Conservation (phyloP, 1,284 basidiomycete genomes). For the Sporisorium graminicola region DNA sequence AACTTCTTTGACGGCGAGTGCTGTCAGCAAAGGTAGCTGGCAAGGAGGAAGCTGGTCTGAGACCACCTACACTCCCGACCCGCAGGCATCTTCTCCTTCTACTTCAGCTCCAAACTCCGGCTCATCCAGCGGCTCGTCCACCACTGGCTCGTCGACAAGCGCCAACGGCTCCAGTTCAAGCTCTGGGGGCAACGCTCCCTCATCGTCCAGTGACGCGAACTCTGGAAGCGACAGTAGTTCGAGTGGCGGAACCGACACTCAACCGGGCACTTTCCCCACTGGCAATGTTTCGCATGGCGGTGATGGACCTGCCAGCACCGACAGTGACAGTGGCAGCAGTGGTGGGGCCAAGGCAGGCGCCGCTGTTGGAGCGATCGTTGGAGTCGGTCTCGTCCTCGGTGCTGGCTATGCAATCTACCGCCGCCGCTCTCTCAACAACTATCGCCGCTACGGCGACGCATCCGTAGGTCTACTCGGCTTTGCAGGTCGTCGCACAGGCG, state of each 20-base stretch:
- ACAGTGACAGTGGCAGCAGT: slow-evolving; percentile 2
- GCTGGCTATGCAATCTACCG: slow-evolving; percentile 57
- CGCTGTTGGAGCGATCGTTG: slow-evolving; percentile 54
- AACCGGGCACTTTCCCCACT: slow-evolving; percentile 28
- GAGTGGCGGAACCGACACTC: not conserved
- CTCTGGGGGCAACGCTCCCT: slow-evolving; percentile 7
- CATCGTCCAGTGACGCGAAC: slow-evolving; percentile 15
- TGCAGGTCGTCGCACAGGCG: slow-evolving; percentile 10
- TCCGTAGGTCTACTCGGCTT: slow-evolving; percentile 46
- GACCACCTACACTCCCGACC: slow-evolving; percentile 55
- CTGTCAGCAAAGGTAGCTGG: slow-evolving; percentile 40
- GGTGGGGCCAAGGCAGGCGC: slow-evolving; percentile 54
- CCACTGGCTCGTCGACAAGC: not conserved
- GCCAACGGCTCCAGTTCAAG: slow-evolving; percentile 24
- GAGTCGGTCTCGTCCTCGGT: slow-evolving; percentile 57
- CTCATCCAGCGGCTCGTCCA: not conserved
- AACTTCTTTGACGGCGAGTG: slow-evolving; percentile 10
- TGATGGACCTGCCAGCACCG: slow-evolving; percentile 4
- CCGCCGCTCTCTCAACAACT: slow-evolving; percentile 43
- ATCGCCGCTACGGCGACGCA: slow-evolving; percentile 46
- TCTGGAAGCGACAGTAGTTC: slow-evolving; percentile 3
- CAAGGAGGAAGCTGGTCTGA: slow-evolving; percentile 53
- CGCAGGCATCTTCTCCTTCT: slow-evolving; percentile 17
- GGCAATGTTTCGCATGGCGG: not conserved
- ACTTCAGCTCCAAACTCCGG: not conserved